Conservation (phyloP, 495 filamentous ascomycete genomes). For the Durotheca rogersii region DNA sequence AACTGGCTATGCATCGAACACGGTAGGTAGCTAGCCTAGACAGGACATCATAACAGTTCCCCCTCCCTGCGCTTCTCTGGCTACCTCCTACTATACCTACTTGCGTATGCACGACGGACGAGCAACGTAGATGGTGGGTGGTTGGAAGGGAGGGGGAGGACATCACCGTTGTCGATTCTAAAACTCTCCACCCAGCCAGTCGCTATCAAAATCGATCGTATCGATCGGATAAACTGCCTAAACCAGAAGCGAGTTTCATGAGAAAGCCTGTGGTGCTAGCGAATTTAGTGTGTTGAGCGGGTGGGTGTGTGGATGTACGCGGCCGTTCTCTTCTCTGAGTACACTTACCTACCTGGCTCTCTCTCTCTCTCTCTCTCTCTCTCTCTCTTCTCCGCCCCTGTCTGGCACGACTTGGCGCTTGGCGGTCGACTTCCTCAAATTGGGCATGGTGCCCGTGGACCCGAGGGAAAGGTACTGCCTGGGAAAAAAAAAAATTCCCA, state of each 20-base stretch:
- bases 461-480: slow-evolving; percentile 31
- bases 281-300: no score
- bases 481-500: slow-evolving; percentile 22
- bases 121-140: no score
- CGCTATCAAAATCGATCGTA: neutral
- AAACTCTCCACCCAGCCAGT: neutral
- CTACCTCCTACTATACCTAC: neutral
- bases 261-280: slow-evolving; percentile 10
- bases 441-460: slow-evolving; percentile 19
- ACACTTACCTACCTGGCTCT: no score
- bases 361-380: no score
- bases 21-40: slow-evolving; percentile 19
- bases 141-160: slow-evolving; percentile 12
- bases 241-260: slow-evolving; percentile 16
- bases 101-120: neutral
- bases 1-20: neutral
- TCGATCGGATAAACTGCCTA: slow-evolving; percentile 26
- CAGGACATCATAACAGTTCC: slow-evolving; percentile 11
- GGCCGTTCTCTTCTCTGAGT: no score
- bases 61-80: no score
- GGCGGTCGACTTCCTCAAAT: no score
- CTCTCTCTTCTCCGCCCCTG: no score
- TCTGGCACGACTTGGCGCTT: slow-evolving; percentile 21
- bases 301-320: neutral
- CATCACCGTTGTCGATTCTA: neutral